Percentiles rank a stretch among this genome's conserved stretches.
These are phyloP conservation scores for Daldinia sp. DNA, from an alignment of 2,329 filamentous ascomycete genomes.

Conservation along the genomic window DNA sequence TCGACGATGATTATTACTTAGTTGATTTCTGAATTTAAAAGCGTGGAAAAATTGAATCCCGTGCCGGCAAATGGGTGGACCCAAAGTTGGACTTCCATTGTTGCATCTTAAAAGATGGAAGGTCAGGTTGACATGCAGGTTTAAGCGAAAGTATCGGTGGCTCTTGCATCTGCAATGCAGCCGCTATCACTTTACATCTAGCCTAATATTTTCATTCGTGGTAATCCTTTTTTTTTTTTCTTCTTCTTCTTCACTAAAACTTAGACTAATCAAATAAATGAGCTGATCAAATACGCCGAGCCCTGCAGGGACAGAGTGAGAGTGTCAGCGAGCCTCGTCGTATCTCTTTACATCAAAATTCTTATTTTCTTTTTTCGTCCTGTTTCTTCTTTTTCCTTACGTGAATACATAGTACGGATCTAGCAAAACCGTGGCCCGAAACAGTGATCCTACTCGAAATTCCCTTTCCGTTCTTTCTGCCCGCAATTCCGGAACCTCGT, in stretches of 20 bases:
- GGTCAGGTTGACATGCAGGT: not conserved
- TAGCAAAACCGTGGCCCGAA: not conserved
- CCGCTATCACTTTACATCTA: not conserved
- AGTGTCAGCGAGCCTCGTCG: not conserved
- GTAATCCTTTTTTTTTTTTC: not conserved
- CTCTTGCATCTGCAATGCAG: slow-evolving; percentile 3
- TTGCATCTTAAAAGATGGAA: not conserved
- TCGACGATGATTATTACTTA: not conserved
- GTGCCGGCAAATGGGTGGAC: not conserved
- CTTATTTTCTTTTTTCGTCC: too few relatives aligned
- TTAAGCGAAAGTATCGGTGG: not conserved
- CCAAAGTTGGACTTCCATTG: too few relatives aligned
- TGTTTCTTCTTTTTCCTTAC: not conserved
- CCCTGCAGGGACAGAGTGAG: too few relatives aligned
- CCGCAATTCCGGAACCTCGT: not conserved
- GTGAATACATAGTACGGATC: too few relatives aligned
- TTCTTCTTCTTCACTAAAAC: not conserved
- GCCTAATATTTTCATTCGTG: not conserved
- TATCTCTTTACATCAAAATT: not conserved
- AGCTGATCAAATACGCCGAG: not conserved
- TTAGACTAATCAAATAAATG: not conserved
- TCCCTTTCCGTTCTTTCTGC: not conserved
- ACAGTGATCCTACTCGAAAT: not conserved
- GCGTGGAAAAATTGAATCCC: not conserved
- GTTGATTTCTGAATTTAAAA: too few relatives aligned